These are phyloP conservation scores for Reutealis trisperma DNA, from an alignment of 345 rosid genomes.

Conservation along the genomic window DNA sequence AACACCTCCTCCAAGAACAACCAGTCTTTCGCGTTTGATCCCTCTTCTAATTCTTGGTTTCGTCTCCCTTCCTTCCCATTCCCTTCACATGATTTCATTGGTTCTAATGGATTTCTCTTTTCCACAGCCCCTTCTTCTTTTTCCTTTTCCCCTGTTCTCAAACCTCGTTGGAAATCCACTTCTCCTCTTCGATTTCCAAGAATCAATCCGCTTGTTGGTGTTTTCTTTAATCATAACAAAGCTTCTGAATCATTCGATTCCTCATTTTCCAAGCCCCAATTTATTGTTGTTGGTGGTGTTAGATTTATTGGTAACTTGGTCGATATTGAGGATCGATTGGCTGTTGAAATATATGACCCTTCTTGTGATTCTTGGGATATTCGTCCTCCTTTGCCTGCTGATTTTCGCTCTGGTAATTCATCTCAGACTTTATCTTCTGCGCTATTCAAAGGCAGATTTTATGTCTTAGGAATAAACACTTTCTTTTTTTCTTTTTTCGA, in stretches of 20 bases:
- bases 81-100: slow-evolving; percentile 44
- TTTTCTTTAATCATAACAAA: slow-evolving; percentile 23
- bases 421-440: slow-evolving; percentile 67
- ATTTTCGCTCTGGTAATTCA: slow-evolving; percentile 59
- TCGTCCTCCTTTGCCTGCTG: slow-evolving; percentile 71
- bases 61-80: slow-evolving; percentile 50
- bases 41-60: slow-evolving; percentile 67
- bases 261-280: slow-evolving; percentile 17
- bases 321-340: slow-evolving; percentile 69
- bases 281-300: slow-evolving; percentile 77
- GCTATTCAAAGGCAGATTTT: slow-evolving; percentile 46
- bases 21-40: slow-evolving; percentile 89
- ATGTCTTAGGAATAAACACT: slow-evolving; percentile 62
- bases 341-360: slow-evolving; percentile 74
- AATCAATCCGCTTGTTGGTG: slow-evolving; percentile 63
- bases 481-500: slow-evolving; percentile 62
- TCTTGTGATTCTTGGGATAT: slow-evolving; percentile 61
- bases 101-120: slow-evolving; percentile 67
- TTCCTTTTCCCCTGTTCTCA: slow-evolving; percentile 60
- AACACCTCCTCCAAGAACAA: slow-evolving; percentile 71
- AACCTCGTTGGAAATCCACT: slow-evolving; percentile 49
- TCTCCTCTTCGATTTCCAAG: slow-evolving; percentile 57
- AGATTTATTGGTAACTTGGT: slow-evolving; percentile 68
- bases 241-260: slow-evolving; percentile 5
- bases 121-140: slow-evolving; percentile 64